These are phyloP conservation scores for Chenopodium quinoa DNA, from an alignment of 148 eudicot genomes.

Conservation along the genomic window DNA sequence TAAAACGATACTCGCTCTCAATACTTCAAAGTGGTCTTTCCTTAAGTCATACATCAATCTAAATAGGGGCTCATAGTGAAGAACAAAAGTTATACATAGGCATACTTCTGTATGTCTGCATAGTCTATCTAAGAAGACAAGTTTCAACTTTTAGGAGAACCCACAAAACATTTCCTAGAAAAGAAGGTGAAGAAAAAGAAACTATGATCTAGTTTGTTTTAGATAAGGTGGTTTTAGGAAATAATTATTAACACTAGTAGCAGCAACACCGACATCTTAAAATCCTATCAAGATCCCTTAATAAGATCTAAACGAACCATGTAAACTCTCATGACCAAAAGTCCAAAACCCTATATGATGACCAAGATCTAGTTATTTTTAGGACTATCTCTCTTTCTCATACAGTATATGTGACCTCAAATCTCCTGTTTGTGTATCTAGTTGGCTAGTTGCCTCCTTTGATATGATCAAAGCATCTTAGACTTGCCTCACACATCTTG, in stretches of 20 bases:
- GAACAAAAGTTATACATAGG: not conserved
- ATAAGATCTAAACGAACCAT: not conserved
- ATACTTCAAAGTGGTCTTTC: not conserved
- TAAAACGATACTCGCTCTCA: not conserved
- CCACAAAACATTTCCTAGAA: not conserved
- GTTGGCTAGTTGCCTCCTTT: not conserved
- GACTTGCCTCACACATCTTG: not conserved
- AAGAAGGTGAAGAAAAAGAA: not conserved
- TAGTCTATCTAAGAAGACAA: not conserved
- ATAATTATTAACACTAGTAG: not conserved
- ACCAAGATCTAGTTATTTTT: not conserved
- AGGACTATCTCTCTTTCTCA: not conserved
- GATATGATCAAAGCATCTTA: not conserved
- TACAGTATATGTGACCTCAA: not conserved
- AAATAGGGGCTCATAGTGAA: not conserved
- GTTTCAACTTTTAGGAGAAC: not conserved
- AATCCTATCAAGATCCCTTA: not conserved
- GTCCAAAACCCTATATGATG: not conserved
- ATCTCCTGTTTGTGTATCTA: not conserved
- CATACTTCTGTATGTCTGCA: not conserved
- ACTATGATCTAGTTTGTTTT: not conserved
- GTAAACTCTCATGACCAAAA: not conserved
- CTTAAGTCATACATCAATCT: not conserved
- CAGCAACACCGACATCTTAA: not conserved
- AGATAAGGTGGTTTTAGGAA: not conserved